These are phyloP conservation scores for Medicago arabica DNA, from an alignment of 306 rosid species.

Conservation along the genomic window DNA sequence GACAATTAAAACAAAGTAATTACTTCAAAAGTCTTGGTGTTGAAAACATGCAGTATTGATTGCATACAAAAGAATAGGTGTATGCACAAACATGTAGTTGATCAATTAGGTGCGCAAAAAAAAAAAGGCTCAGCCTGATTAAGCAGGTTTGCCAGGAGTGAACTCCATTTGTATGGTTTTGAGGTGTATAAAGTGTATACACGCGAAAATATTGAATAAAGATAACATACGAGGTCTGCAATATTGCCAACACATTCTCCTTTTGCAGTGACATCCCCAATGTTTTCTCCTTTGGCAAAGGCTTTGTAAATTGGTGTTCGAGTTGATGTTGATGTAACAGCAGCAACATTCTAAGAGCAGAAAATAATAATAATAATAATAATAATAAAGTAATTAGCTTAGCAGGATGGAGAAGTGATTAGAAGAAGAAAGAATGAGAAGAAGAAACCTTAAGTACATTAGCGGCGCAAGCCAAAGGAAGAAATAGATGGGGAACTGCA, in stretches of 20 bases:
- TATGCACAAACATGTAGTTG: slow-evolving; percentile 9
- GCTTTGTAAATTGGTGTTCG: slow-evolving; percentile 99
- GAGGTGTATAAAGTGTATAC: not conserved
- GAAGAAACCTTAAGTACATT: slow-evolving; percentile 82
- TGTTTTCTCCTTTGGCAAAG: slow-evolving; percentile 98
- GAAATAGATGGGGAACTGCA: slow-evolving; percentile 89
- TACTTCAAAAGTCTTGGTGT: slow-evolving; percentile 26
- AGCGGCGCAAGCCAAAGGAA: slow-evolving; percentile 99
- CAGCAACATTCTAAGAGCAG: slow-evolving; percentile 81
- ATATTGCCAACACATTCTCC: slow-evolving; percentile 98
- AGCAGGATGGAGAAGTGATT: too few relatives aligned
- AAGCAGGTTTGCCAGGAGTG: not conserved
- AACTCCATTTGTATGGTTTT: not conserved
- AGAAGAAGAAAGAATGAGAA: not conserved
- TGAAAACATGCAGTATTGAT: slow-evolving; percentile 19
- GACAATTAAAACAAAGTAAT: slow-evolving; percentile 29
- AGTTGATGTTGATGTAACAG: slow-evolving; percentile 98
- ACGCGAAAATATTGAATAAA: too few relatives aligned
- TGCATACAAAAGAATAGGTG: slow-evolving; percentile 13
- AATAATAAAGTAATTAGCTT: slow-evolving; percentile 43
- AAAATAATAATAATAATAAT: too few relatives aligned
- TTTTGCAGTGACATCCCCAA: slow-evolving; percentile 98
- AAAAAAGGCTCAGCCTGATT: slow-evolving; percentile 14
- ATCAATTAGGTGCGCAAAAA: slow-evolving; percentile 21
- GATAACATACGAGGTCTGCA: slow-evolving; percentile 95